Percentiles rank a stretch among this genome's conserved stretches.
Conservation (phyloP, 768 basidiomycete genomes). For the Lactarius psammicola region DNA sequence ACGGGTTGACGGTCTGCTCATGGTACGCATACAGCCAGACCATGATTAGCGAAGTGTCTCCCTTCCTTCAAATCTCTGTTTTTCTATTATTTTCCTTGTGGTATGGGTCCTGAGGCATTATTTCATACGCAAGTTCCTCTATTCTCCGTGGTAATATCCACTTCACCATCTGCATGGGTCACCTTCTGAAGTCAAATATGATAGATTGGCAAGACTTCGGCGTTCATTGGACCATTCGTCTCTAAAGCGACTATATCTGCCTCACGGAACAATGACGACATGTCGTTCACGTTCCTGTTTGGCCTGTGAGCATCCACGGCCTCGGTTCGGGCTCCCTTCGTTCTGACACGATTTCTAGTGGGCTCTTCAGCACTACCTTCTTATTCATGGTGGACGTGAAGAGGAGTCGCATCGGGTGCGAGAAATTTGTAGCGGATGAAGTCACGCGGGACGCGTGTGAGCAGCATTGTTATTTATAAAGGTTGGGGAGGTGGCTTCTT, state of each 20-base stretch:
- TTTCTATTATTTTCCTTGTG: not conserved
- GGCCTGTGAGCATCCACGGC: constrained; percentile 47
- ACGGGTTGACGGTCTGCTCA: constrained; percentile 71
- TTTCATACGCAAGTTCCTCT: constrained; percentile 51
- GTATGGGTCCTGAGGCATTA: constrained; percentile 1
- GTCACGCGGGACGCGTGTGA: too few species aligned
- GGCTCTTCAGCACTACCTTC: constrained; percentile 51
- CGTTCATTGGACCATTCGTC: constrained; percentile 73
- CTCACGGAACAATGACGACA: constrained; percentile 65
- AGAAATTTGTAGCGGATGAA: too few species aligned
- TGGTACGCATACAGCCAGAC: constrained; percentile 84
- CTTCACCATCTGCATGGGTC: not conserved
- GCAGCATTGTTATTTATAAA: too few species aligned
- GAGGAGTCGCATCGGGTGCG: too few species aligned
- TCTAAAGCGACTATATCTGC: constrained; percentile 73
- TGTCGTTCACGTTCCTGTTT: constrained; percentile 75
- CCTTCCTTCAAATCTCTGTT: constrained; percentile 63
- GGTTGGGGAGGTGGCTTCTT: too few species aligned
- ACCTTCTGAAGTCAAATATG: not conserved
- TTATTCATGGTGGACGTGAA: too few species aligned
- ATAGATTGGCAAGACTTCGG: constrained; percentile 70
- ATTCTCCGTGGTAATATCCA: constrained; percentile 56
- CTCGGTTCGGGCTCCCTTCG: constrained; percentile 1
- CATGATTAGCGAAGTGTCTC: constrained; percentile 79
- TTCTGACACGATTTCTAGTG: constrained; percentile 37